Conservation (phyloP, 495 filamentous ascomycete genomes). For the Penicillium daleae region DNA sequence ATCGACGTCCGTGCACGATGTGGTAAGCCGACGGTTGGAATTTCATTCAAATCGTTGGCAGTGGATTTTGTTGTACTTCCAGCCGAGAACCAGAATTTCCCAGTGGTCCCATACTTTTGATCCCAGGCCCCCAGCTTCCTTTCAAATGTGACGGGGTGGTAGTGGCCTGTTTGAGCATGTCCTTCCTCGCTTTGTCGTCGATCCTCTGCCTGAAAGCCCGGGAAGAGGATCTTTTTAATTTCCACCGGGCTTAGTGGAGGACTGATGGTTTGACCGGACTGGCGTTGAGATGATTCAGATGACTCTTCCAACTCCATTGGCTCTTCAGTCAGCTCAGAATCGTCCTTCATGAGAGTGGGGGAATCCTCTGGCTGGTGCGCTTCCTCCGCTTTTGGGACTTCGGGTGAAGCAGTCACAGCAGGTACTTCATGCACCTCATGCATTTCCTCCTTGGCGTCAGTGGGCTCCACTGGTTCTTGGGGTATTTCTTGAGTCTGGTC, state of each 20-base stretch:
- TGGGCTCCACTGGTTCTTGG: neutral
- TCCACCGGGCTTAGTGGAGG: conserved; percentile 55
- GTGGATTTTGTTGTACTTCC: conserved; percentile 11
- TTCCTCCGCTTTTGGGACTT: neutral
- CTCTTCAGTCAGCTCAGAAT: conserved; percentile 7
- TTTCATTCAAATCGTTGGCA: conserved; percentile 26
- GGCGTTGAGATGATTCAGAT: conserved; percentile 23
- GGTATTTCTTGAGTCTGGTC: conserved; percentile 20
- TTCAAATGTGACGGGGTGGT: conserved; percentile 53
- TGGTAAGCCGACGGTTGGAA: conserved; percentile 50
- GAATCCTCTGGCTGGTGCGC: neutral
- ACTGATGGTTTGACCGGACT: conserved; percentile 43
- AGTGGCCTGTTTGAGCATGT: conserved; percentile 44
- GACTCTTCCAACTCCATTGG: conserved; percentile 10
- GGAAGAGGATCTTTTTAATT: conserved; percentile 53
- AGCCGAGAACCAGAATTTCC: conserved; percentile 53
- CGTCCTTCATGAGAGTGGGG: neutral
- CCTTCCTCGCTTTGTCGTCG: conserved; percentile 8
- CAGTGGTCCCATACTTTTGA: conserved; percentile 54
- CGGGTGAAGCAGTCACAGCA: neutral
- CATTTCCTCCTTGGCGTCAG: neutral
- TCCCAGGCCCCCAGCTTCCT: conserved; percentile 48
- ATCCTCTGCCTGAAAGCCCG: conserved; percentile 26
- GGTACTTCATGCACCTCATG: neutral
- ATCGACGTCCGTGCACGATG: conserved; percentile 25